A percentile compares a stretch with the other conserved stretches of the same genome.
Evolutionary conservation across 2,329 filamentous ascomycete species (phyloP).

Genomic region (Colletotrichum tanaceti): DNA sequence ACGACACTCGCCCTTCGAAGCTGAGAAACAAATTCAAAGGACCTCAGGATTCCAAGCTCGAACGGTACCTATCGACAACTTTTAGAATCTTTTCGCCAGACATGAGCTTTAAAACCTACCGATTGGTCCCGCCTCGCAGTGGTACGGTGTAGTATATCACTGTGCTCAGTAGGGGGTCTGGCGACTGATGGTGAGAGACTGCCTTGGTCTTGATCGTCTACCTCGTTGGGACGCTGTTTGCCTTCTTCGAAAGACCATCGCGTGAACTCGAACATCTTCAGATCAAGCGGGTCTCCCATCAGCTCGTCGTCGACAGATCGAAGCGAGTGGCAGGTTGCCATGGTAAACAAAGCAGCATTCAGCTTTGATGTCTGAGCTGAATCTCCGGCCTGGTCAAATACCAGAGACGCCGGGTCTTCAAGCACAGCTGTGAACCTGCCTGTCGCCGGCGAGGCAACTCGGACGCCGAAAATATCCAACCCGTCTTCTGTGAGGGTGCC

Average conservation of each 20-base stretch:
- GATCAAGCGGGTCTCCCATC: conserved; percentile 90
- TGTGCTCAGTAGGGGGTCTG: conserved; percentile 73
- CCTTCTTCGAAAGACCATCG: conserved; percentile 93
- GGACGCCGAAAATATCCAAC: conserved; percentile 89
- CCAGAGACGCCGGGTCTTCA: conserved; percentile 69
- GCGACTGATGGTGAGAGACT: conserved; percentile 90
- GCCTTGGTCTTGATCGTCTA: conserved; percentile 78
- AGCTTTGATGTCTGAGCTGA: conserved; percentile 42
- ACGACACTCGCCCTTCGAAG: conserved; percentile 92
- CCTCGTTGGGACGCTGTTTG: conserved; percentile 71
- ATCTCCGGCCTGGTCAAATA: conserved; percentile 48
- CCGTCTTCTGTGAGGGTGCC: conserved; percentile 98
- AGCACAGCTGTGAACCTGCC: conserved; percentile 81
- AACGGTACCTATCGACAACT: conserved; percentile 62
- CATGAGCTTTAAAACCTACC: conserved; percentile 41
- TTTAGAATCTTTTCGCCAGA: conserved; percentile 37
- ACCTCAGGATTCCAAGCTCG: conserved; percentile 89
- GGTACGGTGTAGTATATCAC: conserved; percentile 42
- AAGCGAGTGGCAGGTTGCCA: conserved; percentile 97
- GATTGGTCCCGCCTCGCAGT: conserved; percentile 44
- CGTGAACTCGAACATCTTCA: conserved; percentile 99
- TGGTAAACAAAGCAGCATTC: conserved; percentile 83
- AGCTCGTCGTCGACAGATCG: conserved; percentile 88
- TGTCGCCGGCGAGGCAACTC: conserved; percentile 74
- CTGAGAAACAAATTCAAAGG: conserved; percentile 95